These are phyloP conservation scores for Fistulinella cinereoalba DNA, from an alignment of 1,284 basidiomycete genomes.

Conservation along the genomic window DNA sequence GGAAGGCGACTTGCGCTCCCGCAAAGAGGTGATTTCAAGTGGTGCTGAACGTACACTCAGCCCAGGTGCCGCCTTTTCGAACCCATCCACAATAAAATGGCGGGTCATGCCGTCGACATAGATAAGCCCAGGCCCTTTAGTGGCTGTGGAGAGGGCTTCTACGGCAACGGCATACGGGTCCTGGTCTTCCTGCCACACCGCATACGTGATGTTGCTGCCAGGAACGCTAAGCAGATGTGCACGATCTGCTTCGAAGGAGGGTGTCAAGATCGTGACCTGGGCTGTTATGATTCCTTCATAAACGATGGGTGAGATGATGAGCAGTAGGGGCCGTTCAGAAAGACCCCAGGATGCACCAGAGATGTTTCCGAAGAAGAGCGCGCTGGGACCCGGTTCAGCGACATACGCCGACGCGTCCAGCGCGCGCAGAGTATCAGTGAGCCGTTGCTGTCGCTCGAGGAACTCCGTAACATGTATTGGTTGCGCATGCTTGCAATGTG, in stretches of 20 bases:
- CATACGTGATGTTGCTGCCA: conserved; percentile 44
- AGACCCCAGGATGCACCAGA: conserved; percentile 62
- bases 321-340: conserved; percentile 75
- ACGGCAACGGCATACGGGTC: conserved; percentile 62
- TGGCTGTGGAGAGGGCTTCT: conserved; percentile 37
- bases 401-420: conserved; percentile 63
- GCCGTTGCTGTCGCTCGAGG: conserved; percentile 47
- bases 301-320: conserved; percentile 55
- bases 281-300: conserved; percentile 35
- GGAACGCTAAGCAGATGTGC: conserved; percentile 61
- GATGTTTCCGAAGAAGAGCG: conserved; percentile 70
- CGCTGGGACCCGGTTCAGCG: conserved; percentile 72
- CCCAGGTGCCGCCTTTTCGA: conserved; percentile 45
- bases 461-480: conserved; percentile 53
- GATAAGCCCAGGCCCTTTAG: conserved; percentile 36
- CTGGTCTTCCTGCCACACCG: conserved; percentile 74
- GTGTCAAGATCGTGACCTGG: conserved; percentile 64
- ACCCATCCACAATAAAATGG: conserved; percentile 60
- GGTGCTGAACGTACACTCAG: conserved; percentile 48
- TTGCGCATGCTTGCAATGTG: conserved; percentile 49
- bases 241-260: conserved; percentile 72
- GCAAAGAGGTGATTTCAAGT: conserved; percentile 52
- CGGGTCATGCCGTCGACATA: conserved; percentile 62
- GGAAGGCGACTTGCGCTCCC: conserved; percentile 70
- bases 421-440: conserved; percentile 49